phyloP scores from a whole-genome alignment of 306 rosid genomes.

The Elaeagnus macrophylla region DNA sequence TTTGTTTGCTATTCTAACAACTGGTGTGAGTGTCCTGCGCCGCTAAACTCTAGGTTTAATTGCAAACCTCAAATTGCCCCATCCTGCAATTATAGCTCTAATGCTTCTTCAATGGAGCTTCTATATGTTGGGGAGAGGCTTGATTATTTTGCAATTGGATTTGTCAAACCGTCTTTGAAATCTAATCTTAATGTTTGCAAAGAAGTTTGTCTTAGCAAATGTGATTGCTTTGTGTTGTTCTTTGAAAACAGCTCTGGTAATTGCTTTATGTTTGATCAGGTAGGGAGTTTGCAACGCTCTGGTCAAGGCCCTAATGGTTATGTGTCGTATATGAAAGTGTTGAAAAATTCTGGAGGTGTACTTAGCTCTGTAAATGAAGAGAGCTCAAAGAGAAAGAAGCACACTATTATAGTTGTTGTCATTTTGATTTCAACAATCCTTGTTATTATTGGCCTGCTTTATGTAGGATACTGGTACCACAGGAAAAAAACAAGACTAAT shows the following conservation, averaged over 20 bases:
- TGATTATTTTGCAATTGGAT: constrained; percentile 27
- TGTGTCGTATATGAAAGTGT: constrained; percentile 19
- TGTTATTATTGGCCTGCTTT: constrained; percentile 17
- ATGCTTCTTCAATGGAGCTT: constrained; percentile 14
- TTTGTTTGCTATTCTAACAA: constrained; percentile 17
- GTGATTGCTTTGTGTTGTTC: constrained; percentile 31
- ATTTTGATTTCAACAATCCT: constrained; percentile 20
- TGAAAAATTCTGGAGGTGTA: not conserved
- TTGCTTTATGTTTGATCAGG: constrained; percentile 27
- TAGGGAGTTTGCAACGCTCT: constrained; percentile 21
- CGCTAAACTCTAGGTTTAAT: constrained; percentile 11
- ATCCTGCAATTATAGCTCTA: constrained; percentile 16
- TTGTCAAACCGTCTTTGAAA: constrained; percentile 14
- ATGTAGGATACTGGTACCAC: constrained; percentile 22
- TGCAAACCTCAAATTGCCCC: constrained; percentile 21
- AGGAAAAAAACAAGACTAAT: constrained; percentile 20
- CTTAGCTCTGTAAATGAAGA: not conserved
- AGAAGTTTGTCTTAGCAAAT: constrained; percentile 24
- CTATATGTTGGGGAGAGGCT: constrained; percentile 26
- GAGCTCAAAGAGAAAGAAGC: constrained; percentile 14
- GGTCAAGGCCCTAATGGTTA: constrained; percentile 15
- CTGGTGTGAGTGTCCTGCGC: constrained; percentile 26
- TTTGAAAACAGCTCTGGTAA: constrained; percentile 18
- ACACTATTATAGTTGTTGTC: constrained; percentile 19
- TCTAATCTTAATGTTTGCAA: constrained; percentile 21